Percentiles rank a stretch among this genome's conserved stretches.
phyloP scores from a whole-genome alignment of 2,329 filamentous ascomycete species.

The Arthrobotrys iridis region DNA sequence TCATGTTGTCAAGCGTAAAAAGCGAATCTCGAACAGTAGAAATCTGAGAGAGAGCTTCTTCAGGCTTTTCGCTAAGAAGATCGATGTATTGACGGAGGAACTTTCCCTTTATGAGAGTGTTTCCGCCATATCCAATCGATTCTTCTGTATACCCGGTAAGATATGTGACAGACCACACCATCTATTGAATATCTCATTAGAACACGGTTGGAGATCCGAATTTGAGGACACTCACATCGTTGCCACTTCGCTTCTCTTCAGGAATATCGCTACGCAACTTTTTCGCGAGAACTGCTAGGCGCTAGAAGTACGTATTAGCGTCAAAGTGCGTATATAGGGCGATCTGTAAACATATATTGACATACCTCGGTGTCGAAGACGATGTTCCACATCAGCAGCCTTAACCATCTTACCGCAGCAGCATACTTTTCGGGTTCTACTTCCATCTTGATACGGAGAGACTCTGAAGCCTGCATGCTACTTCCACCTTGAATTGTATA shows the following conservation, averaged over 20 bases:
- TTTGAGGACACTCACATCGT: slow-evolving; percentile 62
- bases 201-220: too few species aligned
- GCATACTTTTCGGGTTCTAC: slow-evolving; percentile 89
- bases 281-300: slow-evolving; percentile 65
- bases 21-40: slow-evolving; percentile 78
- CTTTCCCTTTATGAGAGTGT: slow-evolving; percentile 87
- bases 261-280: slow-evolving; percentile 92
- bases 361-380: slow-evolving; percentile 79
- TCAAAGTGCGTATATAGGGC: neutral
- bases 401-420: slow-evolving; percentile 82
- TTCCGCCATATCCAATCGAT: slow-evolving; percentile 79
- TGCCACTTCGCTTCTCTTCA: slow-evolving; percentile 86
- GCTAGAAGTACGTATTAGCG: slow-evolving; percentile 29
- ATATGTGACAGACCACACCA: slow-evolving; percentile 43
- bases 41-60: slow-evolving; percentile 79
- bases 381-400: slow-evolving; percentile 85
- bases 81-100: slow-evolving; percentile 86
- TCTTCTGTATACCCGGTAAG: slow-evolving; percentile 71
- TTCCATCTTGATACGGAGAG: slow-evolving; percentile 82
- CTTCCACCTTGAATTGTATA: slow-evolving; percentile 78
- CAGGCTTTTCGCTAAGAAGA: slow-evolving; percentile 78
- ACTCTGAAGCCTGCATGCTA: slow-evolving; percentile 79
- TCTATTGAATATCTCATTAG: slow-evolving; percentile 8
- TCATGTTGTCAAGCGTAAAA: slow-evolving; percentile 85
- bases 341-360: neutral